These are phyloP conservation scores for Hansenula sp. DNA, from an alignment of 1,139 yeast species.

Conservation along the genomic window DNA sequence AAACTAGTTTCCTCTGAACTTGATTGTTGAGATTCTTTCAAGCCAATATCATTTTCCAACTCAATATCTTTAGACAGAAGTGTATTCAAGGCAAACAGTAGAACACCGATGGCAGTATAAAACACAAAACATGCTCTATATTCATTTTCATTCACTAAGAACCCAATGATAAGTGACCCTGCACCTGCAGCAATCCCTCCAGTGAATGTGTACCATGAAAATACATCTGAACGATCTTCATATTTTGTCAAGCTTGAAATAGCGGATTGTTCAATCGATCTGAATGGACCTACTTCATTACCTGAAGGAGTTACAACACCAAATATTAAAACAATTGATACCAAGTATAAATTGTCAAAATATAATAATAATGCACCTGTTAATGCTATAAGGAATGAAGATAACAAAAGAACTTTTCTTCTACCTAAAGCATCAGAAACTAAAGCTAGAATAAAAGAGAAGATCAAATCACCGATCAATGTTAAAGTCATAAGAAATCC, in stretches of 20 bases:
- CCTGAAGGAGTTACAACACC: constrained; percentile 89
- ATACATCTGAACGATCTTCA: constrained; percentile 67
- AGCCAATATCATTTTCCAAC: constrained; percentile 22
- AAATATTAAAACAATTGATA: constrained; percentile 58
- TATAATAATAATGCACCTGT: constrained; percentile 66
- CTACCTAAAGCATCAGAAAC: constrained; percentile 77
- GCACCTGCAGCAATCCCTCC: constrained; percentile 74
- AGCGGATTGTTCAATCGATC: constrained; percentile 82
- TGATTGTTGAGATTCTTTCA: background rate
- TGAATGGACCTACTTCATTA: constrained; percentile 90
- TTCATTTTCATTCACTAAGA: constrained; percentile 44
- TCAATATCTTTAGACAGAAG: constrained; percentile 58
- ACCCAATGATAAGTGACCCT: constrained; percentile 69
- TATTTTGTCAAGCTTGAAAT: constrained; percentile 75
- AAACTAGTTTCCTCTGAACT: constrained; percentile 3
- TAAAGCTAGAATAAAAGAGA: constrained; percentile 72
- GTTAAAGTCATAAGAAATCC: constrained; percentile 85
- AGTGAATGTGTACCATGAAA: constrained; percentile 51
- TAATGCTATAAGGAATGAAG: constrained; percentile 64
- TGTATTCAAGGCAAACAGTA: constrained; percentile 50
- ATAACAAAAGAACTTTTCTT: constrained; percentile 56
- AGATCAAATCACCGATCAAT: constrained; percentile 70
- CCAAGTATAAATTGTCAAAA: constrained; percentile 45
- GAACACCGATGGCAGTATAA: constrained; percentile 52
- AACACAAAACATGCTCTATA: constrained; percentile 57